Evolutionary conservation across 768 basidiomycete species (phyloP), one percentile per base, ranked within the genome.

Genomic region (Sarcodon sp.): DNA sequence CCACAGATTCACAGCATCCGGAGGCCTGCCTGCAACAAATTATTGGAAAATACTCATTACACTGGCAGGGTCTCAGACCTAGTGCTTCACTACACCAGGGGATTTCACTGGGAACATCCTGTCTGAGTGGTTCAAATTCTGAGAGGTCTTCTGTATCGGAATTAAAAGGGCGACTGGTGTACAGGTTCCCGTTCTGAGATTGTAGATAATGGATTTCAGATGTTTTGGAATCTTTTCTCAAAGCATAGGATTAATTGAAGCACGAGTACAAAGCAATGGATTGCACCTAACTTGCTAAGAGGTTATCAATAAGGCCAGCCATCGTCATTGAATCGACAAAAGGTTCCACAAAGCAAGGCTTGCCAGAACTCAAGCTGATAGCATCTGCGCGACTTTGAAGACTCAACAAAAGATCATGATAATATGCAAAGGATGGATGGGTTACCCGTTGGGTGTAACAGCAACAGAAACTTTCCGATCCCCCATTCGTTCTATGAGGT

Each of bases 1-100:
- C 91, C 92, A 97, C 15, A 97, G 58, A 59, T 96, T 96, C 3
- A 90, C 89, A 5, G 90, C 92, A 57, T 97, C 93, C 0, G 92
- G 88, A 13, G 66, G 54, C 53, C 65, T 69, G 35, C 73, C 85
- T 83, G 39, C 8, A 31, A 16, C n/a, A 12, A 12, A 11, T 33
- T 35, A 15, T 15, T 7, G 33, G 11, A 33, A 0, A 47, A 45
- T 47, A 46, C 36, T 39, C 33, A 48, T 16, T 11, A 49, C 16
- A 27, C 43, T 33, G 46, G 10, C 37, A 9, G 11, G 41, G 51
- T 27, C 11, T 38, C 32, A 18, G 56, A 91, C 89, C 87, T 33
- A 91, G 66, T 7, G 86, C 87, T 54, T 84, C 79, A 39, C 71
- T 78, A 57, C 85, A 86, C 77, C 85, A 93, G 3, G 69, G 50